phyloP scores from a whole-genome alignment of 2,329 filamentous ascomycete species.

The Plectosphaerella plurivora region DNA sequence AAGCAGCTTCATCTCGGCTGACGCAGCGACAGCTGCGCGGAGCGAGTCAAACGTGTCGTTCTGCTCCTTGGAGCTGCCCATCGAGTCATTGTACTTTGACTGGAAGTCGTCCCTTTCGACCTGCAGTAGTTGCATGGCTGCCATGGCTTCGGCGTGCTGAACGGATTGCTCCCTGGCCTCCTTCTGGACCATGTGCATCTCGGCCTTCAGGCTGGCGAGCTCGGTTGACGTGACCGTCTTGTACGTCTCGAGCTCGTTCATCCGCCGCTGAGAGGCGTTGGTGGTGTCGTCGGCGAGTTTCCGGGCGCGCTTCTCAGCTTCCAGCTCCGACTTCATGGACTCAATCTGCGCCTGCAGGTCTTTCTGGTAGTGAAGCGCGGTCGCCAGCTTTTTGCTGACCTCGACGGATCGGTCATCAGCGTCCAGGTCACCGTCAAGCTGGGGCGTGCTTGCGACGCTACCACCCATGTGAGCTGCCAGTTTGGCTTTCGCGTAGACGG shows the following conservation, averaged over 20 bases:
- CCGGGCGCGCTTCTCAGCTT: conserved; percentile 75
- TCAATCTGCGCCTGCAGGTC: conserved; percentile 79
- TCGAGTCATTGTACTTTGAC: conserved; percentile 61
- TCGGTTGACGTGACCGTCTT: conserved; percentile 81
- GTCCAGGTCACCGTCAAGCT: conserved; percentile 57
- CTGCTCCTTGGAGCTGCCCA: conserved; percentile 66
- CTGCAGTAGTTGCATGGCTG: conserved; percentile 68
- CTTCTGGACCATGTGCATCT: conserved; percentile 76
- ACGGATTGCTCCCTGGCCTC: conserved; percentile 77
- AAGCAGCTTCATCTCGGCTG: conserved; percentile 68
- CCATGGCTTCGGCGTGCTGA: conserved; percentile 70
- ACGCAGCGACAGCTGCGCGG: conserved; percentile 72
- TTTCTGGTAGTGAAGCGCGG: conserved; percentile 71
- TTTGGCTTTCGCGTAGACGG: conserved; percentile 91
- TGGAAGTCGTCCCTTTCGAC: conserved; percentile 82
- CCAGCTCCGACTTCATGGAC: conserved; percentile 62
- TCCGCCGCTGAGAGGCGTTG: conserved; percentile 75
- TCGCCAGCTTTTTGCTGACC: conserved; percentile 77
- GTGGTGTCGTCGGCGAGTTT: conserved; percentile 86
- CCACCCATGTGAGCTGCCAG: conserved; percentile 67
- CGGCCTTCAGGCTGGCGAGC: conserved; percentile 77
- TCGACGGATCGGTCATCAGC: conserved; percentile 65
- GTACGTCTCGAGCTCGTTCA: conserved; percentile 78
- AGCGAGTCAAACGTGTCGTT: conserved; percentile 69
- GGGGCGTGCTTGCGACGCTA: conserved; percentile 57